Conservation (phyloP, 2,329 filamentous ascomycete species). For the Penicillium paneum region DNA sequence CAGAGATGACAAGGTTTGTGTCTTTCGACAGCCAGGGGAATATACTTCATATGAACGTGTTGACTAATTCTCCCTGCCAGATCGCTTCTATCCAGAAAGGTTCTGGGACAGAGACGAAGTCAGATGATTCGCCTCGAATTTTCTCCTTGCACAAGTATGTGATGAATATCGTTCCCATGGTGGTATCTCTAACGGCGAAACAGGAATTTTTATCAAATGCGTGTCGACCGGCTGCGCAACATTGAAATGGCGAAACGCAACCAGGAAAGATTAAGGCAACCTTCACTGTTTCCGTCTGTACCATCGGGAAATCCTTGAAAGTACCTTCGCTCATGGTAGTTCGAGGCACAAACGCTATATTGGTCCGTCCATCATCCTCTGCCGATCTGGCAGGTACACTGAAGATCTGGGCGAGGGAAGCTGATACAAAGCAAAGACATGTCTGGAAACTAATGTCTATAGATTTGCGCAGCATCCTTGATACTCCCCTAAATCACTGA, state of each 20-base stretch:
- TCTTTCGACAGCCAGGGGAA: background rate
- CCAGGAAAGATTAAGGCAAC: constrained; percentile 73
- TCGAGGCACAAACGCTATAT: background rate
- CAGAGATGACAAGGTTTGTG: constrained; percentile 53
- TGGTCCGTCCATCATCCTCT: background rate
- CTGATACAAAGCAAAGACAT: background rate
- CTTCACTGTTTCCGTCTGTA: constrained; percentile 78
- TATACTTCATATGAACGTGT: background rate
- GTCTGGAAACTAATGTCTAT: background rate
- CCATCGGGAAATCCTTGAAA: constrained; percentile 56
- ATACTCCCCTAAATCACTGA: background rate
- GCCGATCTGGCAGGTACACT: background rate
- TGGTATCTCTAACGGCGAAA: constrained; percentile 7
- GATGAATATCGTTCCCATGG: background rate
- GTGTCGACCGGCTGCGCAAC: constrained; percentile 73
- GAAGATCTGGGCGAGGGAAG: background rate
- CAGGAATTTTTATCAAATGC: constrained; percentile 82
- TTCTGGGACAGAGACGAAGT: constrained; percentile 36
- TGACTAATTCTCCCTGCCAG: constrained; percentile 12
- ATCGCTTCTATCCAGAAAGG: constrained; percentile 47
- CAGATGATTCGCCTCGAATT: constrained; percentile 70
- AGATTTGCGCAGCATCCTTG: background rate
- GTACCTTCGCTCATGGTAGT: background rate
- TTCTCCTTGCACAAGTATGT: constrained; percentile 77
- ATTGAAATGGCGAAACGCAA: constrained; percentile 77